A percentile compares a stretch with the other conserved stretches of the same genome.
Conservation (phyloP, 345 rosid genomes). For the Euphorbia lathyris region DNA sequence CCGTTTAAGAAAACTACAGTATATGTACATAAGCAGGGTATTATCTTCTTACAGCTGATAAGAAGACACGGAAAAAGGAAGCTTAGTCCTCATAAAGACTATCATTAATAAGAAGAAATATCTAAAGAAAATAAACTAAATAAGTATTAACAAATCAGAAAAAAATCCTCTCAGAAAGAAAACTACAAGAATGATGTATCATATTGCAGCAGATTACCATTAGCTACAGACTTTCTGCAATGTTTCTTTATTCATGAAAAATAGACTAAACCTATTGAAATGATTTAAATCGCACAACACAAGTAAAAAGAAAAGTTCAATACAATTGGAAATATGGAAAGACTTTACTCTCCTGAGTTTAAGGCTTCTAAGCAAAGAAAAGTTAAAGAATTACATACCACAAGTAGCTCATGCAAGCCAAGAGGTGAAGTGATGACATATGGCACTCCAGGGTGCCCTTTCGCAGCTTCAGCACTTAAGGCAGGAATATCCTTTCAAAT, state of each 20-base stretch:
- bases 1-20: background rate
- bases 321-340: constrained; percentile 2
- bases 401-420: constrained; percentile 76
- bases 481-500: constrained; percentile 71
- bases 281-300: background rate
- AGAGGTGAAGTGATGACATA: constrained; percentile 87
- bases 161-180: background rate
- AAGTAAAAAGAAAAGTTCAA: background rate
- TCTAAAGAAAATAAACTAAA: background rate
- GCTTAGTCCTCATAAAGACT: background rate
- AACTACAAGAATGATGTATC: too few relatives aligned
- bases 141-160: background rate
- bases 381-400: constrained; percentile 44
- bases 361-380: too few relatives aligned
- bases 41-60: background rate
- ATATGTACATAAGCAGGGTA: background rate
- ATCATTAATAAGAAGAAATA: background rate
- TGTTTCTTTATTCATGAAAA: too few relatives aligned
- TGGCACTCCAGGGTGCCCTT: constrained; percentile 59
- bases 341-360: too few relatives aligned
- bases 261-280: too few relatives aligned
- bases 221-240: too few relatives aligned
- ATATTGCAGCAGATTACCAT: background rate
- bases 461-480: constrained; percentile 89
- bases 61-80: background rate